Evolutionary conservation across 116 monocot genomes (phyloP), one percentile per base, ranked within the genome.

Genomic region (Iris pallida): DNA sequence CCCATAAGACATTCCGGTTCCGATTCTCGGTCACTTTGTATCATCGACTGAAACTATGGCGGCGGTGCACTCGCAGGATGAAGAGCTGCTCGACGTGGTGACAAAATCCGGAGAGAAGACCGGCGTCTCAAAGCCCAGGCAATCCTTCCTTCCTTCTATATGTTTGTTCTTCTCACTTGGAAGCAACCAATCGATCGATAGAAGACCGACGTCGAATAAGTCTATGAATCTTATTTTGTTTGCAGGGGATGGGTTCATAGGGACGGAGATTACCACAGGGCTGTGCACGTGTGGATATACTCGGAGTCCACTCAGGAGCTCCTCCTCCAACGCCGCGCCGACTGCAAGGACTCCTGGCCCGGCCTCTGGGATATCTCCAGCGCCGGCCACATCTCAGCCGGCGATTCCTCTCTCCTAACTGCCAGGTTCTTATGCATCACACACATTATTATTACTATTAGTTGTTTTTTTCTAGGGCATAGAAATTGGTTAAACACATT

Each of bases 341-440:
- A 89, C 59, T 83, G 97, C 79, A 97, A 97, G 83, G 97, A 92
- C 42, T 92, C 97, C 4, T 97, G 97, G 92, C 90, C 97, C 0
- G 89, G 89, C 5, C 78, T 66, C 57, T 97, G 97, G 92, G 97
- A 97, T 59, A 90, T 92, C 53, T 97, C 97, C 59, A 97, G 92
- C 71, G 97, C 97, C 8, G 97, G 92, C 1, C 97, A 97, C 76
- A 85, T 97, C 68, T 86, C 92, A 3, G 87, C 97, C 18, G 89
- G 92, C 0, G 92, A 92, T 58, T 81, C 90, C 51, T 97, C 97
- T 0, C 92, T 97, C 61, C 41, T 75, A 20, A 75, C 83, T 0
- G 97, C 97, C 13, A 92, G 91, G 95, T 95, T 49, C 19, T 30
- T 30, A 30, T 30, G 30, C 30, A 30, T 30, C 30, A 30, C 3